Evolutionary conservation across 1,284 basidiomycete species (phyloP).

Genomic region (Rhizopogon hawkerae): DNA sequence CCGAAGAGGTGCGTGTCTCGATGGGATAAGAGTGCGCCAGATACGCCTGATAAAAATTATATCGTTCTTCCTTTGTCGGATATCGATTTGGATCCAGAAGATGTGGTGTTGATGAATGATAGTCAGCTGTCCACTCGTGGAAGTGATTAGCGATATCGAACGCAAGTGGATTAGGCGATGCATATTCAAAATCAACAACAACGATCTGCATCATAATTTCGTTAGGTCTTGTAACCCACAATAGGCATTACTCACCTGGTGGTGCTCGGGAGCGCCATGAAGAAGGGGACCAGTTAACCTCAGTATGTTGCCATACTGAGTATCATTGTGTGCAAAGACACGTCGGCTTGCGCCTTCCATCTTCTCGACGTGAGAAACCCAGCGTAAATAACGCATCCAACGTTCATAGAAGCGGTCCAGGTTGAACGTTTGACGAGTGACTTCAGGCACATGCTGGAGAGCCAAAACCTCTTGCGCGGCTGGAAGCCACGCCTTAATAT

Average conservation of each 20-base stretch:
- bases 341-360: slow-evolving; percentile 47
- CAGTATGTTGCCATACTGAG: slow-evolving; percentile 90
- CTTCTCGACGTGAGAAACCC: slow-evolving; percentile 57
- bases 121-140: slow-evolving; percentile 91
- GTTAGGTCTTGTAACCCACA: slow-evolving; percentile 4
- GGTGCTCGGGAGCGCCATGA: slow-evolving; percentile 51
- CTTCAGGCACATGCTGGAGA: slow-evolving; percentile 39
- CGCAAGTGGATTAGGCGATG: slow-evolving; percentile 78
- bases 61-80: slow-evolving; percentile 64
- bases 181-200: slow-evolving; percentile 95
- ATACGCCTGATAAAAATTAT: slow-evolving; percentile 81
- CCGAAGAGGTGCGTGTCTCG: slow-evolving; percentile 22
- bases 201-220: slow-evolving; percentile 53
- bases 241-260: slow-evolving; percentile 42
- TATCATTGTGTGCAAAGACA: slow-evolving; percentile 85
- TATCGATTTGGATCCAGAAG: slow-evolving; percentile 62
- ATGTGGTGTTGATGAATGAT: slow-evolving; percentile 71
- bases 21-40: slow-evolving; percentile 41
- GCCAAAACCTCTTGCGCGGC: slow-evolving; percentile 57
- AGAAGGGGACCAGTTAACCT: slow-evolving; percentile 49
- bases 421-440: slow-evolving; percentile 43
- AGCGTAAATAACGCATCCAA: slow-evolving; percentile 63
- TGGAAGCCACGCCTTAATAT: slow-evolving; percentile 55
- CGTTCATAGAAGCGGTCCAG: slow-evolving; percentile 54
- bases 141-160: slow-evolving; percentile 97